Evolutionary conservation across 305 asterid species (phyloP).

Genomic region (Fraxinus albicans): DNA sequence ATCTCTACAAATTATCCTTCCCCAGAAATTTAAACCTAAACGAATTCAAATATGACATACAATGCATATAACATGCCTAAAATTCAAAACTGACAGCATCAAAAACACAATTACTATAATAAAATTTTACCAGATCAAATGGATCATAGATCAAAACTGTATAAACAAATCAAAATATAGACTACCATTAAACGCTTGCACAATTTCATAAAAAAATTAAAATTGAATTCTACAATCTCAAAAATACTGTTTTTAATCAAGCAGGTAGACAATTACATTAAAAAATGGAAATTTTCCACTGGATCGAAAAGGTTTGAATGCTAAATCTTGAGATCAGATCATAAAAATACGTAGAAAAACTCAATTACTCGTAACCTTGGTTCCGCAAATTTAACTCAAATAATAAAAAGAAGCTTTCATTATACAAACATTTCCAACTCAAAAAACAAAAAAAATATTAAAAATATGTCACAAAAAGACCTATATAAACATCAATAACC

Average conservation of each 20-base stretch:
- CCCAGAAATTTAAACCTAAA: neutral
- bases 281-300: neutral
- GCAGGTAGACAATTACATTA: neutral
- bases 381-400: neutral
- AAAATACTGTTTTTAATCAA: neutral
- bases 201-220: neutral
- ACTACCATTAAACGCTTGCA: neutral
- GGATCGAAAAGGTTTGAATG: neutral
- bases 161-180: neutral
- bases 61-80: neutral
- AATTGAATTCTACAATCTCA: neutral
- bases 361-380: neutral
- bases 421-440: neutral
- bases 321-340: neutral
- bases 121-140: neutral
- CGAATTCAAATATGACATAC: neutral
- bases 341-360: neutral
- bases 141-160: slow-evolving; percentile 2
- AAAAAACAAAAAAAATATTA: neutral
- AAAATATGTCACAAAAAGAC: neutral
- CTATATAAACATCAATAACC: neutral
- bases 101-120: neutral
- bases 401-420: neutral
- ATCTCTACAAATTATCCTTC: neutral
- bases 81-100: neutral